A percentile compares a stretch with the other conserved stretches of the same genome.
Conservation (phyloP, 192 early-diverging fungal genomes). For the Mortierella antarctica region DNA sequence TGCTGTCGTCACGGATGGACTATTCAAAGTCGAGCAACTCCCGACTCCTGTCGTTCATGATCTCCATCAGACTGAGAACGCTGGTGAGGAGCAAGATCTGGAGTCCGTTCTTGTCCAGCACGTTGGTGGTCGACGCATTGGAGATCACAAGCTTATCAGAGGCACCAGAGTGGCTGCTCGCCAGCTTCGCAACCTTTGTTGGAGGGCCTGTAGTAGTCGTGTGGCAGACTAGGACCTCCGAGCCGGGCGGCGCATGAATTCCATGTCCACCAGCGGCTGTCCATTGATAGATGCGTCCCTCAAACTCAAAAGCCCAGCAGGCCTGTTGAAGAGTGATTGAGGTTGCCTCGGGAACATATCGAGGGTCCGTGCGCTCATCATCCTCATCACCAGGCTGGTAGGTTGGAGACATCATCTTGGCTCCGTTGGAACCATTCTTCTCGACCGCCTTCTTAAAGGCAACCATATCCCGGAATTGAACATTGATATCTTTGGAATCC, state of each 20-base stretch:
- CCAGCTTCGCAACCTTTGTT: constrained; percentile 29
- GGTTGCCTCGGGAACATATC: neutral
- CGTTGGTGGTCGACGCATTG: constrained; percentile 30
- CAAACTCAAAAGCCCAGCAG: constrained; percentile 53
- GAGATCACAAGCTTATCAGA: constrained; percentile 38
- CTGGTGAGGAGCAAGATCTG: constrained; percentile 46
- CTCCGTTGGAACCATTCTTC: constrained; percentile 15
- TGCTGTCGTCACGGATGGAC: neutral
- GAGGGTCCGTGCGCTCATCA: constrained; percentile 17
- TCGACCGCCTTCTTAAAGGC: constrained; percentile 52
- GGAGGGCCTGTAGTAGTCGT: constrained; percentile 22
- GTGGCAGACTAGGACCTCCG: constrained; percentile 45
- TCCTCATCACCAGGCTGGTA: constrained; percentile 36
- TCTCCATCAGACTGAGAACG: constrained; percentile 48
- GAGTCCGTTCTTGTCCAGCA: constrained; percentile 48
- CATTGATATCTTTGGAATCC: constrained; percentile 46
- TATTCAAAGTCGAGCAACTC: constrained; percentile 51
- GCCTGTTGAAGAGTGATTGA: neutral
- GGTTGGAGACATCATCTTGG: neutral
- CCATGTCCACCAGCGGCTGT: constrained; percentile 29
- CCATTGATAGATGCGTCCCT: constrained; percentile 52
- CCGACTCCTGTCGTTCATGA: constrained; percentile 48
- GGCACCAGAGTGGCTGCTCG: constrained; percentile 42
- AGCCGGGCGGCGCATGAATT: constrained; percentile 30
- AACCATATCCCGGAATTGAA: constrained; percentile 53